phyloP scores from a whole-genome alignment of 2,329 filamentous ascomycete genomes.

The Stagonosporopsis chrysanthemi region DNA sequence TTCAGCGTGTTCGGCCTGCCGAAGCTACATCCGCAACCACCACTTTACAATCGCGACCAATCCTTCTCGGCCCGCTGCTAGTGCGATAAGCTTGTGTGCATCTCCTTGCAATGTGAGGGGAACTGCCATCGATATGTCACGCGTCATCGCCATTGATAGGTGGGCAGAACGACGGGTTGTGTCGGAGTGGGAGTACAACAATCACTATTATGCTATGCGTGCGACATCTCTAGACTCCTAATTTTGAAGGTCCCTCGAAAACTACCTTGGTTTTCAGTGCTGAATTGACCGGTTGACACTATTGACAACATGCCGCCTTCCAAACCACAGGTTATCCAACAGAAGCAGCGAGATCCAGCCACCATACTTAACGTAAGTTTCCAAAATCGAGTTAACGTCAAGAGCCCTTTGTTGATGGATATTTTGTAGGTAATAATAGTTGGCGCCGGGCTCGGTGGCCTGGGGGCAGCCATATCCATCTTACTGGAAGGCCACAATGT shows the following conservation, averaged over 20 bases:
- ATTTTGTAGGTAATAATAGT: constrained; percentile 56
- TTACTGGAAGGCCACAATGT: constrained; percentile 58
- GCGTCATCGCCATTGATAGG: constrained; percentile 23
- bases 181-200: constrained; percentile 12
- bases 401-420: background rate
- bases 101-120: constrained; percentile 12
- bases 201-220: constrained; percentile 12
- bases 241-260: background rate
- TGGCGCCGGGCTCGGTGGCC: constrained; percentile 64
- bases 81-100: constrained; percentile 21
- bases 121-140: constrained; percentile 19
- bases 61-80: constrained; percentile 8
- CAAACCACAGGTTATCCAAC: constrained; percentile 38
- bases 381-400: no score
- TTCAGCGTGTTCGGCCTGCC: constrained; percentile 13
- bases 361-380: constrained; percentile 39
- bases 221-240: constrained; percentile 7
- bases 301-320: constrained; percentile 36
- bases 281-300: background rate
- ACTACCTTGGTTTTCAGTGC: background rate
- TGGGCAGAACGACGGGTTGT: constrained; percentile 32
- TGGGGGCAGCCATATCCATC: constrained; percentile 59
- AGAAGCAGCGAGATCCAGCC: constrained; percentile 33
- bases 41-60: constrained; percentile 6
- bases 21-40: constrained; percentile 7